Conservation (phyloP, 306 rosid species). For the Gastrolobium bilobum region DNA sequence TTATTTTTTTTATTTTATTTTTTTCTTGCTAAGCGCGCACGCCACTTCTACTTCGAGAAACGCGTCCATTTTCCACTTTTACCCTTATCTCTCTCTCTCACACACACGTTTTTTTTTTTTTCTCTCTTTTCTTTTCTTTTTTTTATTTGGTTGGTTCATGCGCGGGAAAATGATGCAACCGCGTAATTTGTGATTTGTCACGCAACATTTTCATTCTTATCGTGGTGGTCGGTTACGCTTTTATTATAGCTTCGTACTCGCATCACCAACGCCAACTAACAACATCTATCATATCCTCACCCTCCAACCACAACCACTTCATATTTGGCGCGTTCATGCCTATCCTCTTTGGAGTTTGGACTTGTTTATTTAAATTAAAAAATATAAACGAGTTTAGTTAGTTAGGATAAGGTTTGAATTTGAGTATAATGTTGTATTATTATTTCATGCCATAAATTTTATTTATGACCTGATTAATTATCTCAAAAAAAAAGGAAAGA, state of each 20-base stretch:
- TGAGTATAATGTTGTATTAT: too few relatives aligned
- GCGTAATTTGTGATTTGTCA: not conserved
- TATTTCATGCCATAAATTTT: too few relatives aligned
- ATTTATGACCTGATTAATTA: too few relatives aligned
- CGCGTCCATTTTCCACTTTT: not conserved
- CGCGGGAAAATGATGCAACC: slow-evolving; percentile 28
- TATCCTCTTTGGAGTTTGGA: too few relatives aligned
- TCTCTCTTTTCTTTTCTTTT: not conserved
- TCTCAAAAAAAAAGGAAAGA: too few relatives aligned
- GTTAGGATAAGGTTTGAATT: too few relatives aligned
- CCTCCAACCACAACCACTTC: not conserved
- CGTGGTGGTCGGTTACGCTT: not conserved
- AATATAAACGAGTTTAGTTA: too few relatives aligned
- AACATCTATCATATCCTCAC: not conserved
- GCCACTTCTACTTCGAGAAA: slow-evolving; percentile 26
- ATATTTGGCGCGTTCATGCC: too few relatives aligned
- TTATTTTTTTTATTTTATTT: not conserved
- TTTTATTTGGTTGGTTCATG: not conserved
- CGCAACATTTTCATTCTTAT: not conserved
- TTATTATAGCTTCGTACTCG: slow-evolving; percentile 9
- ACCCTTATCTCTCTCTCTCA: not conserved
- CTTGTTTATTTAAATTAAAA: too few relatives aligned
- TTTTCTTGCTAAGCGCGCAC: slow-evolving; percentile 37
- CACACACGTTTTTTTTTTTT: not conserved
- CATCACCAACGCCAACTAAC: not conserved